These are phyloP conservation scores for Echites panduratus DNA, from an alignment of 257 asterid genomes.

Conservation along the genomic window DNA sequence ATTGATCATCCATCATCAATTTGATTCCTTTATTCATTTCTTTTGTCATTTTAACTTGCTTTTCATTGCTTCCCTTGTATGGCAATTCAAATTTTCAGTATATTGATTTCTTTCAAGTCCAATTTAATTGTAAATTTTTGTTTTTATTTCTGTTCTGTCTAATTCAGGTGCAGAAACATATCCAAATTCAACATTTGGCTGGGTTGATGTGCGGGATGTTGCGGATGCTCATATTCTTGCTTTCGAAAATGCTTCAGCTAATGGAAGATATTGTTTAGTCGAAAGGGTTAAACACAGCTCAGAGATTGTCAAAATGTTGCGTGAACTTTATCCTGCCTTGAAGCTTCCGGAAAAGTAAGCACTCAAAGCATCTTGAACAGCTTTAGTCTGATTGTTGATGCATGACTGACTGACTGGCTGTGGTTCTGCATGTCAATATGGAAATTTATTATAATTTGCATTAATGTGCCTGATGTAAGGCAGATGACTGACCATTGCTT, in stretches of 20 bases:
- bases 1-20: no score
- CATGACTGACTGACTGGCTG: not conserved
- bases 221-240: conserved; percentile 28
- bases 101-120: not conserved
- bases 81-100: not conserved
- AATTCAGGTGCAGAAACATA: conserved; percentile 58
- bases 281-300: conserved; percentile 19
- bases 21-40: no score
- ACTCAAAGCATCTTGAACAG: not conserved
- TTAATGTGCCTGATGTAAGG: not conserved
- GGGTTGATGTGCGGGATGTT: conserved; percentile 33
- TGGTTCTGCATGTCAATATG: not conserved
- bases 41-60: no score
- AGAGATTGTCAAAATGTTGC: conserved; percentile 18
- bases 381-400: not conserved
- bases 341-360: conserved; percentile 21
- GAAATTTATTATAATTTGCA: not conserved
- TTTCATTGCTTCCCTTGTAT: not conserved
- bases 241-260: conserved; percentile 24
- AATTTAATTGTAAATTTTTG: not conserved
- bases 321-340: conserved; percentile 18
- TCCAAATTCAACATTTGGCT: conserved; percentile 17
- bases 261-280: conserved; percentile 28
- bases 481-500: not conserved
- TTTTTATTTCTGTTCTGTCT: not conserved